These are phyloP conservation scores for Fusarium subtropicale DNA, from an alignment of 2,329 filamentous ascomycete genomes.

Conservation along the genomic window DNA sequence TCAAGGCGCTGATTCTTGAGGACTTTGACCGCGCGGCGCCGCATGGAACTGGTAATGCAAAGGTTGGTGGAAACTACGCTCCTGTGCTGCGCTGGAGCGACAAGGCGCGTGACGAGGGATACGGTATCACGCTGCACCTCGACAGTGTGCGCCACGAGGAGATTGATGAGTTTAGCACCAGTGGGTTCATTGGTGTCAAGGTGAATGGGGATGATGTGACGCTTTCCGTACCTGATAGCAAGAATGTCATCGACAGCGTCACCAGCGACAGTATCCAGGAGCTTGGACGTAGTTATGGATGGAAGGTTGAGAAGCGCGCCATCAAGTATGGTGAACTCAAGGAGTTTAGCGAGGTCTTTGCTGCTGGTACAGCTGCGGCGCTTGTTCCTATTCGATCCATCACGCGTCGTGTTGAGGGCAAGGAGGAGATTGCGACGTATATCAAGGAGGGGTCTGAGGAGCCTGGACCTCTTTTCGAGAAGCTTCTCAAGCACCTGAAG, in stretches of 20 bases:
- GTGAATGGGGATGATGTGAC: conserved; percentile 71
- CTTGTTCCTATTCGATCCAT: conserved; percentile 94
- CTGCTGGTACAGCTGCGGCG: conserved; percentile 90
- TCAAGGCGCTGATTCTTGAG: conserved; percentile 89
- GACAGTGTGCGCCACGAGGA: conserved; percentile 86
- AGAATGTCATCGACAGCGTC: conserved; percentile 87
- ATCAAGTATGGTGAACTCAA: conserved; percentile 72
- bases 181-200: conserved; percentile 87
- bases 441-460: conserved; percentile 69
- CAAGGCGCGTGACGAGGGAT: conserved; percentile 80
- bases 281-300: conserved; percentile 82
- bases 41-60: conserved; percentile 89
- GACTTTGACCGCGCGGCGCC: conserved; percentile 96
- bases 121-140: conserved; percentile 93
- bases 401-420: conserved; percentile 68
- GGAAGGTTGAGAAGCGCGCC: conserved; percentile 81
- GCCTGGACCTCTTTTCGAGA: conserved; percentile 77
- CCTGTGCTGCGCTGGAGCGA: conserved; percentile 91
- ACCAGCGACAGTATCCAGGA: conserved; percentile 83
- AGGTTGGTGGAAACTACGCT: conserved; percentile 95
- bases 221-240: conserved; percentile 87
- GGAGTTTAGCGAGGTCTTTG: conserved; percentile 79
- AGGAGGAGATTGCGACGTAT: conserved; percentile 65
- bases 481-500: conserved; percentile 80
- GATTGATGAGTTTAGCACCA: conserved; percentile 96